Conservation (phyloP, 805 yeast genomes). For the Tanozyma kutaoensis region DNA sequence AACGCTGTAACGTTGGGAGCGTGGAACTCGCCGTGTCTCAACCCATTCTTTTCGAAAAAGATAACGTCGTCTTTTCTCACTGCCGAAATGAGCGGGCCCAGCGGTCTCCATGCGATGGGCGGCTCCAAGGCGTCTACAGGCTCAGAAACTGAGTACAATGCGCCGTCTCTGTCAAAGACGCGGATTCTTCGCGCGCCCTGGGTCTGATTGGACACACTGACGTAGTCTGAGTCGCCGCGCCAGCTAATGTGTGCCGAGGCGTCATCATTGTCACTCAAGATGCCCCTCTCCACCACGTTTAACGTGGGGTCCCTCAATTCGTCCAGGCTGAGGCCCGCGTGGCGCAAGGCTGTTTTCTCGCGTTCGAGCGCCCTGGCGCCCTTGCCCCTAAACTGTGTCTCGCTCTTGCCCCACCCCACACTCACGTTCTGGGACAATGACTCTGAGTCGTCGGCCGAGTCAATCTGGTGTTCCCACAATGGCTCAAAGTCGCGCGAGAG, state of each 20-base stretch:
- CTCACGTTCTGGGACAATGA: too few relatives aligned
- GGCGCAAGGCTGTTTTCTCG: slow-evolving; percentile 35
- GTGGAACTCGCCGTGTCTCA: slow-evolving; percentile 77
- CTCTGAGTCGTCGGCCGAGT: slow-evolving; percentile 54
- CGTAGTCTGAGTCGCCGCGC: slow-evolving; percentile 91
- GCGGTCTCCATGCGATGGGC: slow-evolving; percentile 76
- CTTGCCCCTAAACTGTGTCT: slow-evolving; percentile 90
- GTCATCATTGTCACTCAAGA: slow-evolving; percentile 41
- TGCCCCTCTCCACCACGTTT: slow-evolving; percentile 59
- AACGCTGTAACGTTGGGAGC: slow-evolving; percentile 40
- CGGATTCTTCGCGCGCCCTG: slow-evolving; percentile 63
- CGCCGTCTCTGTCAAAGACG: slow-evolving; percentile 71
- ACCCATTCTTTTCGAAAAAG: slow-evolving; percentile 88
- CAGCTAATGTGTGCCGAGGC: slow-evolving; percentile 49
- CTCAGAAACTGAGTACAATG: slow-evolving; percentile 70
- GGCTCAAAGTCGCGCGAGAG: slow-evolving; percentile 74
- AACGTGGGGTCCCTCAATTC: slow-evolving; percentile 80
- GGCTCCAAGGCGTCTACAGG: slow-evolving; percentile 77
- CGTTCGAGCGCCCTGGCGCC: slow-evolving; percentile 78
- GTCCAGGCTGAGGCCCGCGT: slow-evolving; percentile 53
- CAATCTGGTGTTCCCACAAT: slow-evolving; percentile 47
- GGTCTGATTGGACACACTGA: slow-evolving; percentile 55
- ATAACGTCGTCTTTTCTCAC: slow-evolving; percentile 28
- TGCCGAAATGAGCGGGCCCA: slow-evolving; percentile 65
- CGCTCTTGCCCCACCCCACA: slow-evolving; percentile 97